Percentiles rank a stretch among this genome's conserved stretches.
Conservation (phyloP, 1,284 basidiomycete species). For the Athelia psychrophila region DNA sequence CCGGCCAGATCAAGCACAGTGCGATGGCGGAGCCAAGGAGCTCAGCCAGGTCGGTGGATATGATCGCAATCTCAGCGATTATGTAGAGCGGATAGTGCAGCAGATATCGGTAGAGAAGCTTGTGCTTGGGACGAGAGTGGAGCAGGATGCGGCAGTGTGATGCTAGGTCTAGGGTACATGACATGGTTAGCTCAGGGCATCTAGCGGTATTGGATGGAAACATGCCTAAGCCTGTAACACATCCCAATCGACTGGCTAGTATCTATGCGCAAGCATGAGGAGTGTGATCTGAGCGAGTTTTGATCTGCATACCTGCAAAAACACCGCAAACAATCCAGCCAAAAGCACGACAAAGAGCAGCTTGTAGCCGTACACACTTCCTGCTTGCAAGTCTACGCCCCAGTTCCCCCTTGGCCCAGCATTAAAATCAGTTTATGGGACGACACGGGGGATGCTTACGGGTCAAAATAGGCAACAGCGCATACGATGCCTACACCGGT, state of each 20-base stretch:
- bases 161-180: constrained; percentile 51
- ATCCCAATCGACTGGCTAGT: constrained; percentile 61
- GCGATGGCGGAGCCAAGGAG: constrained; percentile 68
- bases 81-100: constrained; percentile 69
- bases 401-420: constrained; percentile 57
- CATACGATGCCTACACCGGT: constrained; percentile 57
- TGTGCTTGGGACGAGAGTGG: constrained; percentile 63
- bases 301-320: constrained; percentile 58
- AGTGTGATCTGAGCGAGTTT: background rate
- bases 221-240: constrained; percentile 68
- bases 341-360: constrained; percentile 86
- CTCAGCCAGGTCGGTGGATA: constrained; percentile 74
- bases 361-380: constrained; percentile 78
- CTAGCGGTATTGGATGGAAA: background rate
- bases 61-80: constrained; percentile 80
- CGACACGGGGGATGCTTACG: constrained; percentile 37
- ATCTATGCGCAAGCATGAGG: constrained; percentile 34
- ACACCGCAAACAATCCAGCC: constrained; percentile 80
- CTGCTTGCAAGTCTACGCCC: constrained; percentile 75
- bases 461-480: constrained; percentile 66
- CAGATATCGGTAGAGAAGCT: constrained; percentile 60
- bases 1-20: constrained; percentile 80
- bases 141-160: constrained; percentile 72
- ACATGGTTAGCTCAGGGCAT: background rate
- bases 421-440: background rate